Percentiles rank a stretch among this genome's conserved stretches.
These are phyloP conservation scores for Fusarium oxysporum DNA, from an alignment of 2,329 filamentous ascomycete species.

Conservation along the genomic window DNA sequence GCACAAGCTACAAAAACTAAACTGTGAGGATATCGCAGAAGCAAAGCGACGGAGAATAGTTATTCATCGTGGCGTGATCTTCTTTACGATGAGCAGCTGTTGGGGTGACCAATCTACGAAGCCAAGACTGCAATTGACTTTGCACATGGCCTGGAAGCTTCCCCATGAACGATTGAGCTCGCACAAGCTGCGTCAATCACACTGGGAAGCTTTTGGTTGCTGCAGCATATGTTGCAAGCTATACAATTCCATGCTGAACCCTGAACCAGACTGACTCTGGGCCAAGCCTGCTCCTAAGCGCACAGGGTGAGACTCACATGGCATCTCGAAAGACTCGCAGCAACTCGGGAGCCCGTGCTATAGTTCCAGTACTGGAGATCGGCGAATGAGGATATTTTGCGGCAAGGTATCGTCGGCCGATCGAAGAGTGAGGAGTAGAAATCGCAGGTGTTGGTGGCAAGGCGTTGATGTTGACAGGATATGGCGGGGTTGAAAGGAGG, in stretches of 20 bases:
- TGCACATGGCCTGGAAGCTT: constrained; percentile 10
- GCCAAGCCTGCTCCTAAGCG: constrained; percentile 17
- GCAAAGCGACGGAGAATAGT: constrained; percentile 7
- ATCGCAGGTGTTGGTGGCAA: constrained; percentile 35
- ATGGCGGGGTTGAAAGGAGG: constrained; percentile 46
- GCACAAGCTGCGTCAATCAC: constrained; percentile 10
- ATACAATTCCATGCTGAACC: constrained; percentile 8
- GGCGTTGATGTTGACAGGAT: constrained; percentile 23
- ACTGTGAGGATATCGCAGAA: constrained; percentile 6
- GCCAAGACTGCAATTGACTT: constrained; percentile 41
- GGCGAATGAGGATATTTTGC: constrained; percentile 23
- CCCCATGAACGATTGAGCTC: constrained; percentile 2
- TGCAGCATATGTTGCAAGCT: constrained; percentile 19
- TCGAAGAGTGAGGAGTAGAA: constrained; percentile 28
- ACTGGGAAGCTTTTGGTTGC: constrained; percentile 15
- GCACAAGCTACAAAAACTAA: constrained; percentile 20
- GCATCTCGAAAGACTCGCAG: constrained; percentile 51
- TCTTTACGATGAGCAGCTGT: not conserved
- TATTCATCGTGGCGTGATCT: constrained; percentile 4
- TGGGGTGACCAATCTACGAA: constrained; percentile 20
- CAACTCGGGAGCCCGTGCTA: constrained; percentile 40
- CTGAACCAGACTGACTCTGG: constrained; percentile 5
- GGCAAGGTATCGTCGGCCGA: constrained; percentile 34
- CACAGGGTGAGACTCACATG: constrained; percentile 50
- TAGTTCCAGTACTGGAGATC: constrained; percentile 33